A percentile compares a stretch with the other conserved stretches of the same genome.
phyloP scores from a whole-genome alignment of 192 early-diverging fungal genomes.

The Linderina pennispora region DNA sequence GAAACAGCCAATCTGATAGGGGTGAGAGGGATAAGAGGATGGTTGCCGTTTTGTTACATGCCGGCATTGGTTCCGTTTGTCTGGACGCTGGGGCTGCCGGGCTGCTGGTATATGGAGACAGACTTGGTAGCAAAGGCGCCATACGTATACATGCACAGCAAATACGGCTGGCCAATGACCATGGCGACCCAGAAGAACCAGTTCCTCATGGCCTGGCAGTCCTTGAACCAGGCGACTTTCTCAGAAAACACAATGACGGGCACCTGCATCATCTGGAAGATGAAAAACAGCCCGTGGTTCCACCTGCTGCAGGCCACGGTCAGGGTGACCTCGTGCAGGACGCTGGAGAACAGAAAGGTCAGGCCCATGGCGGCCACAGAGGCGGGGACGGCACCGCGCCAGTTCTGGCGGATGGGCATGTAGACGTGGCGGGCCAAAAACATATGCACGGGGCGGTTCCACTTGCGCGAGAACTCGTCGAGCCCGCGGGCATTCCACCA shows the following conservation, averaged over 20 bases:
- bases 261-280: constrained; percentile 61
- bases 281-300: constrained; percentile 44
- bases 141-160: constrained; percentile 66
- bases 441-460: constrained; percentile 94
- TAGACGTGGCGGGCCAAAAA: constrained; percentile 91
- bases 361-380: constrained; percentile 38
- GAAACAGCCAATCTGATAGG: too few species aligned
- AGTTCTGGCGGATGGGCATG: constrained; percentile 66
- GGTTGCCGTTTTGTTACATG: too few species aligned
- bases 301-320: constrained; percentile 34
- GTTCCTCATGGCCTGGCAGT: constrained; percentile 68
- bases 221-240: constrained; percentile 51
- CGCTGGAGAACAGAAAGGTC: constrained; percentile 46
- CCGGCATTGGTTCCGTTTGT: too few species aligned
- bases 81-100: too few species aligned
- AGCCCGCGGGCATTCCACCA: constrained; percentile 92
- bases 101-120: too few species aligned
- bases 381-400: constrained; percentile 15
- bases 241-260: constrained; percentile 72
- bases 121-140: constrained; percentile 21
- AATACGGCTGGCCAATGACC: constrained; percentile 76
- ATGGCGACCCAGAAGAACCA: constrained; percentile 87
- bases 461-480: constrained; percentile 93
- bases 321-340: constrained; percentile 38
- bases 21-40: too few species aligned